These are phyloP conservation scores for Cladosporium sp. DNA, from an alignment of 2,329 filamentous ascomycete genomes.

Conservation along the genomic window DNA sequence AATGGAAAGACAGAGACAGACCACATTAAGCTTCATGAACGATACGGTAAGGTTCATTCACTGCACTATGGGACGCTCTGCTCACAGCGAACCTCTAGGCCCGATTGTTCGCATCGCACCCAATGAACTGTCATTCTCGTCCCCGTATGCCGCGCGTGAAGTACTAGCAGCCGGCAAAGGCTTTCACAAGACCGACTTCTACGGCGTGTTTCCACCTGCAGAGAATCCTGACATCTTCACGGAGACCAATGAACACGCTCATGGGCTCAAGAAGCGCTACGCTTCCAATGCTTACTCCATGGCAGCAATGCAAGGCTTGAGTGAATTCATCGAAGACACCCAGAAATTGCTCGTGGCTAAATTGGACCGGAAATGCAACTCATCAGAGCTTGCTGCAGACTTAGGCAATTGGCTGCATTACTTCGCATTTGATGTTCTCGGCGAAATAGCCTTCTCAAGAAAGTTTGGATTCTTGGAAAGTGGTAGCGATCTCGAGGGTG, in stretches of 20 bases:
- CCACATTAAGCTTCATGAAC: conserved; percentile 62
- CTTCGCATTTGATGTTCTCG: conserved; percentile 78
- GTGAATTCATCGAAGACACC: conserved; percentile 73
- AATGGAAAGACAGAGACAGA: conserved; percentile 37
- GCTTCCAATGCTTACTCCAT: conserved; percentile 75
- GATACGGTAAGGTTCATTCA: conserved; percentile 56
- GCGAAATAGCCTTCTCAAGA: conserved; percentile 71
- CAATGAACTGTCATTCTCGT: conserved; percentile 67
- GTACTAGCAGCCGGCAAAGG: conserved; percentile 56
- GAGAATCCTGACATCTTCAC: conserved; percentile 70
- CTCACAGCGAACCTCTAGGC: not conserved
- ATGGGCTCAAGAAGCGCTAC: conserved; percentile 67
- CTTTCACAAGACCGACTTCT: conserved; percentile 57
- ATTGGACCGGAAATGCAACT: conserved; percentile 40
- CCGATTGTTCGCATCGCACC: conserved; percentile 68
- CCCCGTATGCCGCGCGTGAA: conserved; percentile 66
- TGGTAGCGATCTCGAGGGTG: conserved; percentile 68
- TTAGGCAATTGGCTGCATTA: conserved; percentile 69
- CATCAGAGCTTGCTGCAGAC: conserved; percentile 37
- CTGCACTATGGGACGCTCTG: too few species aligned
- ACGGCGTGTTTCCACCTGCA: conserved; percentile 71
- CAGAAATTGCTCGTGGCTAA: conserved; percentile 63
- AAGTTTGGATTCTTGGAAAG: conserved; percentile 70
- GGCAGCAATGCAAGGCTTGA: conserved; percentile 72
- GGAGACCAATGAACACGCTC: conserved; percentile 69